phyloP scores from a whole-genome alignment of 805 yeast genomes.

The Metschnikowia shivogae region DNA sequence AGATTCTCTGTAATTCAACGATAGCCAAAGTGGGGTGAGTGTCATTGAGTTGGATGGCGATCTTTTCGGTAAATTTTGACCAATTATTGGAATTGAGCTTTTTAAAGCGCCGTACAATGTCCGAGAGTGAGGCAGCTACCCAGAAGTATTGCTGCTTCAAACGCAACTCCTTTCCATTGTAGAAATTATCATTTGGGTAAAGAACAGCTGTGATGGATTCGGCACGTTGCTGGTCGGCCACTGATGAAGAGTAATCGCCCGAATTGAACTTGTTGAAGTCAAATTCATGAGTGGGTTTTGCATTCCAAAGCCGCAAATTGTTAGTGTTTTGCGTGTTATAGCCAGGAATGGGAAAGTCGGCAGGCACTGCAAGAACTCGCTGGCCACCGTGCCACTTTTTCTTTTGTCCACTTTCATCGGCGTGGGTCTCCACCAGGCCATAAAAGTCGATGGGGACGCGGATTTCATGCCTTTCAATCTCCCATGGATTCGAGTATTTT shows the following conservation, averaged over 20 bases:
- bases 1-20: constrained; percentile 81
- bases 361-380: constrained; percentile 82
- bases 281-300: constrained; percentile 85
- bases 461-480: constrained; percentile 79
- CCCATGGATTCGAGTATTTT: constrained; percentile 89
- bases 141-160: constrained; percentile 95
- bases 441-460: constrained; percentile 88
- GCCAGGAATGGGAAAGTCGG: constrained; percentile 92
- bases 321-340: constrained; percentile 77
- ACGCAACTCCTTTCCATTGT: constrained; percentile 85
- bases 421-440: constrained; percentile 62
- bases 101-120: constrained; percentile 84
- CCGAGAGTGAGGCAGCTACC: constrained; percentile 93
- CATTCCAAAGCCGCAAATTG: constrained; percentile 86
- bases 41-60: constrained; percentile 91
- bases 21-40: constrained; percentile 92
- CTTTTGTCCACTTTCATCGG: constrained; percentile 51
- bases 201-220: constrained; percentile 89
- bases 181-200: constrained; percentile 92
- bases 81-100: constrained; percentile 68
- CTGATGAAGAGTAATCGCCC: constrained; percentile 87
- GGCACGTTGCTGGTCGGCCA: constrained; percentile 79
- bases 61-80: constrained; percentile 77
- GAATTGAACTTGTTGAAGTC: constrained; percentile 87
- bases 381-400: constrained; percentile 87